These are phyloP conservation scores for Candida nitratophila DNA, from an alignment of 805 yeast genomes.

Conservation along the genomic window DNA sequence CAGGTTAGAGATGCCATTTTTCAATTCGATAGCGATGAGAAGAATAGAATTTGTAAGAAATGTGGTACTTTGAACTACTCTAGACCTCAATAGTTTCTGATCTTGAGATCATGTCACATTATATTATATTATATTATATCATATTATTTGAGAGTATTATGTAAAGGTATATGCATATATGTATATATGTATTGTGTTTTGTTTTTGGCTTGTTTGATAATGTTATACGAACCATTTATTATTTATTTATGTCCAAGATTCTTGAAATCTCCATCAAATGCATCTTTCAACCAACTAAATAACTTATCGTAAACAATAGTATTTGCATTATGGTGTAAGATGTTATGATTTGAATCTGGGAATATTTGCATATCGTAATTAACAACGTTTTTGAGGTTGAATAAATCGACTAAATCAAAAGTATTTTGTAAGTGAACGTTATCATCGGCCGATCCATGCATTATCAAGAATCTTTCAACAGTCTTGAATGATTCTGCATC, in stretches of 20 bases:
- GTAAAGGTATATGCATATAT: too few species aligned
- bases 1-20: conserved; percentile 82
- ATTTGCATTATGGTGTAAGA: conserved; percentile 66
- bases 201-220: background rate
- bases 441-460: conserved; percentile 98
- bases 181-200: background rate
- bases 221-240: too few species aligned
- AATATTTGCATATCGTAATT: conserved; percentile 75
- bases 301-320: conserved; percentile 63
- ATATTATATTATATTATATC: too few species aligned
- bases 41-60: conserved; percentile 61
- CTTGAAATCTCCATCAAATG: conserved; percentile 45
- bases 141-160: too few species aligned
- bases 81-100: conserved; percentile 48
- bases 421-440: conserved; percentile 94
- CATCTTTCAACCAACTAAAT: conserved; percentile 55
- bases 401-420: conserved; percentile 64
- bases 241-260: conserved; percentile 1
- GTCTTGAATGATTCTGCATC: conserved; percentile 49
- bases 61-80: conserved; percentile 73
- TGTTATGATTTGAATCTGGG: conserved; percentile 77
- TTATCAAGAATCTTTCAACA: conserved; percentile 64
- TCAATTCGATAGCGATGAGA: conserved; percentile 54
- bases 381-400: conserved; percentile 68
- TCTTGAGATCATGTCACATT: too few species aligned